phyloP scores from a whole-genome alignment of 2,329 filamentous ascomycete species.

The Claviceps sp. region DNA sequence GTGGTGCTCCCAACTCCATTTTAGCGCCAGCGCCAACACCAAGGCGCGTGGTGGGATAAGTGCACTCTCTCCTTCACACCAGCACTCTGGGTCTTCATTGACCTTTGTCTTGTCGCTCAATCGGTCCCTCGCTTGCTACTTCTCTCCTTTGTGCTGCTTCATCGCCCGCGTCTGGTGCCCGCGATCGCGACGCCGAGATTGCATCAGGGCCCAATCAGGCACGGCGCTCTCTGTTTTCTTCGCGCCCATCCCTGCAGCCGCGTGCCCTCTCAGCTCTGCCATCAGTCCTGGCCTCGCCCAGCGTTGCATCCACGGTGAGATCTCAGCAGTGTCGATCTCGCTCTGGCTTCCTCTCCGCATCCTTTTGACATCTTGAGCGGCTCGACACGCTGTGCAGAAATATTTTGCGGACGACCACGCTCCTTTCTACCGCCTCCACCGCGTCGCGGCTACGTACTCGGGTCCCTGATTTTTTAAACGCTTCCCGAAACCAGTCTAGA shows the following conservation, averaged over 20 bases:
- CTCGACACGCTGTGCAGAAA: not conserved
- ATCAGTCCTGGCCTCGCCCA: not conserved
- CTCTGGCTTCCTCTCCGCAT: not conserved
- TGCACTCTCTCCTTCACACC: not conserved
- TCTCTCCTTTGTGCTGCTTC: slow-evolving; percentile 1
- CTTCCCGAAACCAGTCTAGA: not conserved
- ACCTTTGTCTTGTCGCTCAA: not conserved
- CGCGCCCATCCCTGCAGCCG: slow-evolving; percentile 3
- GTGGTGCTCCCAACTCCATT: not conserved
- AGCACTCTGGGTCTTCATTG: not conserved
- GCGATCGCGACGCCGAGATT: slow-evolving; percentile 1
- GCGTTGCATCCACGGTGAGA: slow-evolving; percentile 1
- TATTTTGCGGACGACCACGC: slow-evolving; percentile 1
- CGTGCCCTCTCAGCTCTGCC: not conserved
- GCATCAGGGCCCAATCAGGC: slow-evolving; percentile 1
- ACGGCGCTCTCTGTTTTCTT: not conserved
- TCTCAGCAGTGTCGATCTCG: not conserved
- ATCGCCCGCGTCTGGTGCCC: not conserved
- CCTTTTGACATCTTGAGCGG: not conserved
- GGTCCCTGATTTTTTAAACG: not conserved
- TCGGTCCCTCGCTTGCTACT: not conserved
- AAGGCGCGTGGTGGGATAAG: not conserved
- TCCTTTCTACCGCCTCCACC: not conserved
- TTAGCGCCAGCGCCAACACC: not conserved
- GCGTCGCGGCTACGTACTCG: not conserved